Evolutionary conservation across 106 monocot genomes (phyloP).

Genomic region (Iris macrosiphon): DNA sequence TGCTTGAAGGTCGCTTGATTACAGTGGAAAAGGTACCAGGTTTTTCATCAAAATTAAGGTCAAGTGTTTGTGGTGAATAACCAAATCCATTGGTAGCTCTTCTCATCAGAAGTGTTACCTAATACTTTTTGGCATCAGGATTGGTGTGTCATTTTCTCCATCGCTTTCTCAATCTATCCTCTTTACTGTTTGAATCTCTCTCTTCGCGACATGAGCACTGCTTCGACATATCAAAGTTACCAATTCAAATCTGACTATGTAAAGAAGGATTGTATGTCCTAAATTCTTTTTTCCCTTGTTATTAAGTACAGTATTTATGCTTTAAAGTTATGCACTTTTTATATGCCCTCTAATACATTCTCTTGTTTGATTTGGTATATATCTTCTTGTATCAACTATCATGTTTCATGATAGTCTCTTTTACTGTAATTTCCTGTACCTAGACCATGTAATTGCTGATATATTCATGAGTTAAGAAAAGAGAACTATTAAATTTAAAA

Average conservation of each 20-base stretch:
- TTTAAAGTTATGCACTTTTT: too few species aligned
- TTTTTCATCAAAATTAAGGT: background rate
- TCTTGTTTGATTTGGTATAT: too few species aligned
- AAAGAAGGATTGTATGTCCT: conserved; percentile 46
- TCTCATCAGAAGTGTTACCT: conserved; percentile 43
- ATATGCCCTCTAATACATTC: too few species aligned
- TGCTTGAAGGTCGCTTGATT: conserved; percentile 73
- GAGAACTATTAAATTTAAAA: too few species aligned
- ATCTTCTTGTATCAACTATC: too few species aligned
- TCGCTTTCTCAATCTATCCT: conserved; percentile 56
- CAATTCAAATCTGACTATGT: conserved; percentile 38
- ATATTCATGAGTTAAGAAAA: too few species aligned
- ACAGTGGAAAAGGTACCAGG: conserved; percentile 70
- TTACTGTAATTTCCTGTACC: too few species aligned
- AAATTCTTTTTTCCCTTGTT: conserved; percentile 23
- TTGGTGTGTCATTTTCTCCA: conserved; percentile 48
- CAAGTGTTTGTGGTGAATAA: background rate
- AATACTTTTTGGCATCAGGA: conserved; percentile 64
- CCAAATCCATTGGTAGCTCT: background rate
- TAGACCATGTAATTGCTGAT: too few species aligned
- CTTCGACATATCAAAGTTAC: conserved; percentile 49
- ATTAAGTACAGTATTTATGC: conserved; percentile 11
- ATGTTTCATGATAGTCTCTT: too few species aligned
- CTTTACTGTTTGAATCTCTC: conserved; percentile 49
- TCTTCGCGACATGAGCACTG: conserved; percentile 49